These are phyloP conservation scores for Mallotus repandus DNA, from an alignment of 441 rosid species.

Conservation along the genomic window DNA sequence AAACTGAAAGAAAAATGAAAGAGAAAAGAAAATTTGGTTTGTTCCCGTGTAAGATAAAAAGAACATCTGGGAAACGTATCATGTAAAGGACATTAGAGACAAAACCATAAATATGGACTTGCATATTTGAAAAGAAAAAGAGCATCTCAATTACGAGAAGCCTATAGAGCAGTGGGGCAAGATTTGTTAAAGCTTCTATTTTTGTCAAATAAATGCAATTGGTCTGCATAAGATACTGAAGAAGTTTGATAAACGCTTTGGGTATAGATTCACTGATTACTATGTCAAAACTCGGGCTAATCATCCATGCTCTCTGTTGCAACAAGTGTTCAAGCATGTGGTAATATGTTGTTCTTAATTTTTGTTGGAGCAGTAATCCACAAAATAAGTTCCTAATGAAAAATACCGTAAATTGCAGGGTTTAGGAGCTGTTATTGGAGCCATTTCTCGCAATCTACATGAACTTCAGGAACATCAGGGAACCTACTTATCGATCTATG, in stretches of 20 bases:
- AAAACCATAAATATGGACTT: too few species aligned
- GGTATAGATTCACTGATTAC: slow-evolving; percentile 82
- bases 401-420: slow-evolving; percentile 52
- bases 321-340: slow-evolving; percentile 99
- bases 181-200: slow-evolving; percentile 83
- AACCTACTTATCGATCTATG: slow-evolving; percentile 90
- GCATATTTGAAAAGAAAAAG: too few species aligned
- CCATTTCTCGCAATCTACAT: slow-evolving; percentile 95
- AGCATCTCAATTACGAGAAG: slow-evolving; percentile 65
- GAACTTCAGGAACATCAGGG: slow-evolving; percentile 97
- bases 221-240: slow-evolving; percentile 94
- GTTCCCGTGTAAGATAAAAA: too few species aligned
- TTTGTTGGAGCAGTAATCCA: not conserved
- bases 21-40: too few species aligned
- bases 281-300: slow-evolving; percentile 94
- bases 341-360: slow-evolving; percentile 40
- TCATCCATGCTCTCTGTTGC: slow-evolving; percentile 98
- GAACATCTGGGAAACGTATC: too few species aligned
- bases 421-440: slow-evolving; percentile 96
- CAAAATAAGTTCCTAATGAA: slow-evolving; percentile 23
- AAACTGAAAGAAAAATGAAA: too few species aligned
- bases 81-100: too few species aligned
- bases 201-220: slow-evolving; percentile 84
- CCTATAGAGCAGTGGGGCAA: slow-evolving; percentile 68
- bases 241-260: slow-evolving; percentile 96